Percentiles rank a stretch among this genome's conserved stretches.
These are phyloP conservation scores for Mycocentrospora acerina DNA, from an alignment of 2,329 filamentous ascomycete genomes.

Conservation along the genomic window DNA sequence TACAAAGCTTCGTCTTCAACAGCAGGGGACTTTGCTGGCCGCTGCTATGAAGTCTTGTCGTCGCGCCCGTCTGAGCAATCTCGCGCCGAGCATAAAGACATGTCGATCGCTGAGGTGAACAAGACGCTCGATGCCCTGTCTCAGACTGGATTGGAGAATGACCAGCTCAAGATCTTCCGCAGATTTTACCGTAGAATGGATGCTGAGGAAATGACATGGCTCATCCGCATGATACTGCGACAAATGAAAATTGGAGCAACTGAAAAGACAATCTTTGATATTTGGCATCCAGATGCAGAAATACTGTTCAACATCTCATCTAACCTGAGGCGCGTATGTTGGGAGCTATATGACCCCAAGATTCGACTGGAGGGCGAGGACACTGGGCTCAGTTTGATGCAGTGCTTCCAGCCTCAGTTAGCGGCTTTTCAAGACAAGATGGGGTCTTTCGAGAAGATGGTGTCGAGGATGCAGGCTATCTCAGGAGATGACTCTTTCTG, in stretches of 20 bases:
- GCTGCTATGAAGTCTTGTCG: constrained; percentile 82
- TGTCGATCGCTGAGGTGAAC: constrained; percentile 91
- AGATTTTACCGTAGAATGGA: constrained; percentile 91
- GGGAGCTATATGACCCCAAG: constrained; percentile 79
- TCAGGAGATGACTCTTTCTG: constrained; percentile 79
- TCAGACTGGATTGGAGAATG: constrained; percentile 73
- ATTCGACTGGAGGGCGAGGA: constrained; percentile 74
- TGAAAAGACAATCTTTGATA: constrained; percentile 81
- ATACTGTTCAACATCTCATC: constrained; percentile 82
- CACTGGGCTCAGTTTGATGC: constrained; percentile 77
- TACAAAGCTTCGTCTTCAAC: constrained; percentile 48
- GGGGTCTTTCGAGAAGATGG: constrained; percentile 73
- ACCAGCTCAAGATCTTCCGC: constrained; percentile 78
- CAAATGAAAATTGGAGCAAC: constrained; percentile 76
- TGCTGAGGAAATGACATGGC: constrained; percentile 88
- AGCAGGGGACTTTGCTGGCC: constrained; percentile 87
- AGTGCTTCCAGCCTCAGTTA: constrained; percentile 94
- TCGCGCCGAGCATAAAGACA: constrained; percentile 69
- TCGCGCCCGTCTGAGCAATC: constrained; percentile 67
- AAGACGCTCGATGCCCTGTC: constrained; percentile 78
- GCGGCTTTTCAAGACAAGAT: constrained; percentile 83
- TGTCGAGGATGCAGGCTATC: constrained; percentile 65
- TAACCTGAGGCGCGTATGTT: constrained; percentile 86
- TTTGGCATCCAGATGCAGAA: constrained; percentile 57
- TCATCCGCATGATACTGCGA: constrained; percentile 88